Conservation (phyloP, 805 yeast genomes). For the Hanseniaspora thailandica region DNA sequence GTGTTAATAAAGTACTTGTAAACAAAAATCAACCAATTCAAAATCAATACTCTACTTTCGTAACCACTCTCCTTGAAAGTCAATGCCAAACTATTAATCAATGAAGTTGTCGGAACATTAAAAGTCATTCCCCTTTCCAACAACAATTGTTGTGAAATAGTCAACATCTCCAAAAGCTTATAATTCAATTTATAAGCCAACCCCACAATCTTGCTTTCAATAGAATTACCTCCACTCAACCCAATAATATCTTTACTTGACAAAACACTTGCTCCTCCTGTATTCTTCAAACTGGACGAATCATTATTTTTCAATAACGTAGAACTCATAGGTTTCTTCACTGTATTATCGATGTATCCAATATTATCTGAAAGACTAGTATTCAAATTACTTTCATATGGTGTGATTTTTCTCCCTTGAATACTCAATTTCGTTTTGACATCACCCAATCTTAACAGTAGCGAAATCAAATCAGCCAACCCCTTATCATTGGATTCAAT, state of each 20-base stretch:
- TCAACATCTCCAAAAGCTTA: conserved; percentile 37
- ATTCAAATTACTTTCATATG: background rate
- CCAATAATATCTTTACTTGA: background rate
- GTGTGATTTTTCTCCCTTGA: background rate
- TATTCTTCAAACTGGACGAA: background rate
- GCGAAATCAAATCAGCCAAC: conserved; percentile 1
- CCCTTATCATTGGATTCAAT: conserved; percentile 11
- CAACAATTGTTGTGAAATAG: conserved; percentile 22
- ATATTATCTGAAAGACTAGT: background rate
- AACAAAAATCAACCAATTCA: conserved; percentile 81
- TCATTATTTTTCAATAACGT: background rate
- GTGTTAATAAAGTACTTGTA: conserved; percentile 53
- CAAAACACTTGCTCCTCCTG: background rate
- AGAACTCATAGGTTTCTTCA: background rate
- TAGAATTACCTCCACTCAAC: background rate
- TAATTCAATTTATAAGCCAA: conserved; percentile 29
- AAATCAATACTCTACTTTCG: conserved; percentile 65
- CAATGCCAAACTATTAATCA: conserved; percentile 57
- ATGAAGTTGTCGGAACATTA: conserved; percentile 29
- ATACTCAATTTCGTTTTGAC: background rate
- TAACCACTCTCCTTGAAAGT: conserved; percentile 70
- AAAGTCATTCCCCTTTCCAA: conserved; percentile 20
- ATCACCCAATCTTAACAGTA: conserved; percentile 5
- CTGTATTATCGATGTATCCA: conserved; percentile 10
- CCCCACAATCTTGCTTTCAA: background rate